These are phyloP conservation scores for Colletotrichum endophyticum DNA, from an alignment of 2,329 filamentous ascomycete genomes.

Conservation along the genomic window DNA sequence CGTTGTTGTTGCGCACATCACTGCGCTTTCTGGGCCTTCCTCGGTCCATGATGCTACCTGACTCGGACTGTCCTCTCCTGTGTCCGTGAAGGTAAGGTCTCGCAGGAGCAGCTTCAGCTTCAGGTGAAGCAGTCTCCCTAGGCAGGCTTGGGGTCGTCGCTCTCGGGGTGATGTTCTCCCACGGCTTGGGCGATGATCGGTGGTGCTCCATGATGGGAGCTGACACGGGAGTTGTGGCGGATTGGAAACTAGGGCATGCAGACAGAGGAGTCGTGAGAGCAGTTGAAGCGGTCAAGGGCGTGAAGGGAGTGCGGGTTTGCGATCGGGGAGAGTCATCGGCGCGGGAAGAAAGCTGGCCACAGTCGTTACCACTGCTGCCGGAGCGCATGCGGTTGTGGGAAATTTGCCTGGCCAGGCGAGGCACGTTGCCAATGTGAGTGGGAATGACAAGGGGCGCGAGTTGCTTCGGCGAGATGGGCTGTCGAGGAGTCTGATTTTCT, in stretches of 20 bases:
- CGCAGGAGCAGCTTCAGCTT: conserved; percentile 31
- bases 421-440: conserved; percentile 23
- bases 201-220: conserved; percentile 47
- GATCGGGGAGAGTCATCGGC: conserved; percentile 49
- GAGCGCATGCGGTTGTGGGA: conserved; percentile 52
- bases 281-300: conserved; percentile 47
- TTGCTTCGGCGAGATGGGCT: conserved; percentile 56
- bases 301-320: conserved; percentile 47
- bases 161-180: conserved; percentile 38
- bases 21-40: conserved; percentile 63
- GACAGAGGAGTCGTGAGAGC: conserved; percentile 49
- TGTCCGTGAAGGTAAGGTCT: conserved; percentile 41
- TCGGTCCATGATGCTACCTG: conserved; percentile 64
- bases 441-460: conserved; percentile 64
- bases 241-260: conserved; percentile 33
- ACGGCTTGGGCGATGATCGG: conserved; percentile 48
- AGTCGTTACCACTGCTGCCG: conserved; percentile 47
- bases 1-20: conserved; percentile 45
- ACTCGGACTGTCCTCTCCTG: conserved; percentile 60
- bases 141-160: conserved; percentile 31
- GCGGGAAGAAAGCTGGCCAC: conserved; percentile 42
- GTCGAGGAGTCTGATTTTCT: conserved; percentile 11
- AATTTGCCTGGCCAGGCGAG: conserved; percentile 34
- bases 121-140: conserved; percentile 32
- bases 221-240: conserved; percentile 46